Percentiles rank a stretch among this genome's conserved stretches.
Conservation (phyloP, 345 rosid genomes). For the Camelina sativa region DNA sequence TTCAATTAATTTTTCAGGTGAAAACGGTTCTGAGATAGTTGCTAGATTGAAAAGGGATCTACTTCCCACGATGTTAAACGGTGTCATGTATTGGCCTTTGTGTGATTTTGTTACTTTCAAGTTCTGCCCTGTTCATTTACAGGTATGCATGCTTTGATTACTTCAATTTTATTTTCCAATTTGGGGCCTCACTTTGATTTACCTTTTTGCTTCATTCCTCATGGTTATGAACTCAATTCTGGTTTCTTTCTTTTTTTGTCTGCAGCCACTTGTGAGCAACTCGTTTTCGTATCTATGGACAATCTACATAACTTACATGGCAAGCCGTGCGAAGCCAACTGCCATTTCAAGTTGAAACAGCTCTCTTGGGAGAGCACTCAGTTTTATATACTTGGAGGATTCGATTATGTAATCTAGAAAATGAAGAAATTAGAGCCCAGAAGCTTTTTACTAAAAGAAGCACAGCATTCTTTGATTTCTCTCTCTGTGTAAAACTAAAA, state of each 20-base stretch:
- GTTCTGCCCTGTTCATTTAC: slow-evolving; percentile 85
- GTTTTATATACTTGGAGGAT: not conserved
- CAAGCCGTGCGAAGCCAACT: slow-evolving; percentile 63
- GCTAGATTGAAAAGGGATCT: slow-evolving; percentile 83
- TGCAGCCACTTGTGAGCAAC: slow-evolving; percentile 90
- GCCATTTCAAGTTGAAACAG: slow-evolving; percentile 43
- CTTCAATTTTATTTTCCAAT: not conserved
- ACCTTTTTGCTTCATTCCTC: slow-evolving; percentile 1
- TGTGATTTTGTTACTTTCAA: slow-evolving; percentile 92
- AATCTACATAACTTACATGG: slow-evolving; percentile 86
- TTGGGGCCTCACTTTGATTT: not conserved
- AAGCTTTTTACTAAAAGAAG: slow-evolving; percentile 7
- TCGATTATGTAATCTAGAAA: not conserved
- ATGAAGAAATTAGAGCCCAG: slow-evolving; percentile 4
- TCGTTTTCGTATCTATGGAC: slow-evolving; percentile 94
- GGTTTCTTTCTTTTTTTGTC: slow-evolving; percentile 6
- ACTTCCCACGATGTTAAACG: slow-evolving; percentile 73
- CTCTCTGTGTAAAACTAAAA: slow-evolving; percentile 16
- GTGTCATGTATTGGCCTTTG: slow-evolving; percentile 88
- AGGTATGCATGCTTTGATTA: slow-evolving; percentile 52
- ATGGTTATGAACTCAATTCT: not conserved
- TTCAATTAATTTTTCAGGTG: slow-evolving; percentile 57
- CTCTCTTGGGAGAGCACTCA: slow-evolving; percentile 3
- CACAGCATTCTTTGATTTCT: slow-evolving; percentile 25
- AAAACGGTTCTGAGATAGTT: slow-evolving; percentile 62